Percentiles rank a stretch among this genome's conserved stretches.
phyloP scores from a whole-genome alignment of 75 land plant genomes.

The Picea sitchensis region DNA sequence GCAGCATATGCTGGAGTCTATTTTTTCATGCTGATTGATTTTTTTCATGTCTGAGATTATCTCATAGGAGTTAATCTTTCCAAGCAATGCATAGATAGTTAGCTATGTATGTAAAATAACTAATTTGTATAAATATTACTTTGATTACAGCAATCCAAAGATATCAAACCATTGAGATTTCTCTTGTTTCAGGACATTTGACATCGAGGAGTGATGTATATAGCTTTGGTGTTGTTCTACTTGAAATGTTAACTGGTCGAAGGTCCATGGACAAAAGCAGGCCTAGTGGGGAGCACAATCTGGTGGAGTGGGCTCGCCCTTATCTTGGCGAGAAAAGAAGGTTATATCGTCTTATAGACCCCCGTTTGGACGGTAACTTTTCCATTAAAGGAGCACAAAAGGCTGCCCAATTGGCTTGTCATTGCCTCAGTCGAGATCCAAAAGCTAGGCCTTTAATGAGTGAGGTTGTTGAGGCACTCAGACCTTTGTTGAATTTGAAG shows the following conservation, averaged over 20 bases:
- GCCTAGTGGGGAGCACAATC: slow-evolving; percentile 57
- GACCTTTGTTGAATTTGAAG: slow-evolving; percentile 40
- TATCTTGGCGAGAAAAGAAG: slow-evolving; percentile 47
- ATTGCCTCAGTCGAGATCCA: slow-evolving; percentile 53
- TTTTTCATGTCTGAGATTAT: background rate
- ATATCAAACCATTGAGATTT: background rate
- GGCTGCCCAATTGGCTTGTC: slow-evolving; percentile 42
- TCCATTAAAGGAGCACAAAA: slow-evolving; percentile 59
- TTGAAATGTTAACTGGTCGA: slow-evolving; percentile 60
- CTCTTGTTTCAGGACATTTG: slow-evolving; percentile 46
- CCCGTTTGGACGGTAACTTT: slow-evolving; percentile 50
- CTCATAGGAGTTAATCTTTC: background rate
- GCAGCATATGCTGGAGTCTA: background rate
- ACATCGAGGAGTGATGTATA: slow-evolving; percentile 69
- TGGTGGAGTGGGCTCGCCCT: slow-evolving; percentile 65
- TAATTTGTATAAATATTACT: too few relatives aligned
- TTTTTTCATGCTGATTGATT: background rate
- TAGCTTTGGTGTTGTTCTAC: slow-evolving; percentile 68
- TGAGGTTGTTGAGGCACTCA: slow-evolving; percentile 52
- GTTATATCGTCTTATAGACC: slow-evolving; percentile 50
- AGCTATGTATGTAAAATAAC: background rate
- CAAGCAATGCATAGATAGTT: background rate
- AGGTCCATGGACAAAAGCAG: slow-evolving; percentile 65
- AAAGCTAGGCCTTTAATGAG: slow-evolving; percentile 59
- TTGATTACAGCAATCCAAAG: background rate